Percentiles rank a stretch among this genome's conserved stretches.
Evolutionary conservation across 768 basidiomycete genomes (phyloP).

Genomic region (Cystofilobasidium bisporidii): DNA sequence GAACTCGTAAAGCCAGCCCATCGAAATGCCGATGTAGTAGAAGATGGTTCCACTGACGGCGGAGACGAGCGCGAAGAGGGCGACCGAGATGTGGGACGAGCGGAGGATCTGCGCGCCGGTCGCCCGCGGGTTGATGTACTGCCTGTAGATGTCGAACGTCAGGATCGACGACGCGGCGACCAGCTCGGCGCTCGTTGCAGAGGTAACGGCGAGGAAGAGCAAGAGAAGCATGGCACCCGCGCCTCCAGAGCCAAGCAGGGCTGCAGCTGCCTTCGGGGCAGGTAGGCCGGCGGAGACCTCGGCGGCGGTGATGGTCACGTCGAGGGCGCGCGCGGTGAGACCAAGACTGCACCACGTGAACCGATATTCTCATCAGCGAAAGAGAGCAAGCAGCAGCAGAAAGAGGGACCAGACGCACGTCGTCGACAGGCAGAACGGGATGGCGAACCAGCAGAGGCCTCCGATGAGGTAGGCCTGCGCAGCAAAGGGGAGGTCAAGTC

Average conservation of each 20-base stretch:
- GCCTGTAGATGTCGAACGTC: conserved; percentile 59
- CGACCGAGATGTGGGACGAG: conserved; percentile 54
- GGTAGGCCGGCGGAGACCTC: conserved; percentile 81
- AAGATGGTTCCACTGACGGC: conserved; percentile 76
- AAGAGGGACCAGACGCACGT: no score
- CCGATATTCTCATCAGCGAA: no score
- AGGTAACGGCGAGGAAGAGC: conserved; percentile 34
- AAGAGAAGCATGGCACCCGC: conserved; percentile 25
- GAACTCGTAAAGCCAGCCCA: conserved; percentile 29
- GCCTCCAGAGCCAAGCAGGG: conserved; percentile 68
- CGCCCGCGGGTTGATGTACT: conserved; percentile 71
- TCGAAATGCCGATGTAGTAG: conserved; percentile 60
- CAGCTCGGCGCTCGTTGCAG: conserved; percentile 71
- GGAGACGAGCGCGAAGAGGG: conserved; percentile 47
- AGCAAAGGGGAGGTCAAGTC: no score
- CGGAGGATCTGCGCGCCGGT: conserved; percentile 53
- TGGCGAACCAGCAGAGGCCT: conserved; percentile 41
- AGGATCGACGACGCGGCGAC: conserved; percentile 78
- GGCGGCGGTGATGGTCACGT: conserved; percentile 46
- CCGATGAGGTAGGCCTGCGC: conserved; percentile 82
- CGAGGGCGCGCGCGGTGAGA: conserved; percentile 73
- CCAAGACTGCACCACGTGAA: conserved; percentile 80
- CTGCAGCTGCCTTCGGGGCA: conserved; percentile 71
- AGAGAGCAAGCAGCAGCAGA: no score
- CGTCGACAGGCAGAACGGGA: no score